Percentiles rank a stretch among this genome's conserved stretches.
These are phyloP conservation scores for Leishmania martiniquensis DNA, from an alignment of 208 protist species.

Conservation along the genomic window DNA sequence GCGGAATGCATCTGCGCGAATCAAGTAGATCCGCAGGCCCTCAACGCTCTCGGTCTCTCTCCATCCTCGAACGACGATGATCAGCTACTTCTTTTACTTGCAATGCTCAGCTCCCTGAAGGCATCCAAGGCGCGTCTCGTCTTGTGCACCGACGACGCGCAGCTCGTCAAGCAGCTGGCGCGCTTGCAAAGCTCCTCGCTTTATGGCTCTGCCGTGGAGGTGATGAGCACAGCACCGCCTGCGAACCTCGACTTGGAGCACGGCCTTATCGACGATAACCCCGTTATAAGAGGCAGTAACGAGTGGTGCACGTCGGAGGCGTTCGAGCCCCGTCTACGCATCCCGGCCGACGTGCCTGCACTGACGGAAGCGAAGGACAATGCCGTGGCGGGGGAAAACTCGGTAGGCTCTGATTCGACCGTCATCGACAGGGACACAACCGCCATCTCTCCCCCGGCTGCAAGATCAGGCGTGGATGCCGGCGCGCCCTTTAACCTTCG, in stretches of 20 bases:
- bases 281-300: constrained; percentile 10
- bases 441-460: neutral
- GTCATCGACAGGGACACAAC: neutral
- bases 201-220: constrained; percentile 44
- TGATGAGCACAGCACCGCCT: constrained; percentile 60
- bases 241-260: constrained; percentile 39
- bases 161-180: constrained; percentile 32
- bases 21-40: constrained; percentile 12
- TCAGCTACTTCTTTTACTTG: constrained; percentile 69
- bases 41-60: constrained; percentile 21
- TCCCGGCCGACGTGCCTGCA: neutral
- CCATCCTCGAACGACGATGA: constrained; percentile 61
- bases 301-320: neutral
- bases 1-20: constrained; percentile 78
- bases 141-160: constrained; percentile 73
- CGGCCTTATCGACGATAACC: constrained; percentile 78
- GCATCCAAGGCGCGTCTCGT: constrained; percentile 34
- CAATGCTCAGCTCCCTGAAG: constrained; percentile 66
- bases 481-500: neutral
- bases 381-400: neutral
- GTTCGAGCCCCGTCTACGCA: constrained; percentile 15
- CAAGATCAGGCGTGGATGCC: neutral
- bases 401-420: neutral
- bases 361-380: neutral
- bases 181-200: constrained; percentile 13